Conservation (phyloP, 2,329 filamentous ascomycete species). For the Aspergillus sp. region DNA sequence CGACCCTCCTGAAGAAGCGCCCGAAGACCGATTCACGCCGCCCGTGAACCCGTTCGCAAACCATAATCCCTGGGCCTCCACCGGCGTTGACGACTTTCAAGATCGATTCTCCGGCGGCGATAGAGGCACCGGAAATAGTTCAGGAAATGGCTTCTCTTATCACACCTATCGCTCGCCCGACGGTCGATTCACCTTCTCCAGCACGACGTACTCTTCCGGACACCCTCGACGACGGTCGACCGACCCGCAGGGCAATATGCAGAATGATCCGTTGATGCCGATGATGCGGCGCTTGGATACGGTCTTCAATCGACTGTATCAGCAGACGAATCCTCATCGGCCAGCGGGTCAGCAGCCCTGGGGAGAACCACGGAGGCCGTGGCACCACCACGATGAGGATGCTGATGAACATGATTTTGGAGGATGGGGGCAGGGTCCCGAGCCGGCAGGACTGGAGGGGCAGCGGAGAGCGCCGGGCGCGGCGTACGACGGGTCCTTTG, state of each 20-base stretch:
- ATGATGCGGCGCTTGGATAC: conserved; percentile 41
- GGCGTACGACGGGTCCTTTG: conserved; percentile 1
- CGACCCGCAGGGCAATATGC: conserved; percentile 9
- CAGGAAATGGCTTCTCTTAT: conserved; percentile 28
- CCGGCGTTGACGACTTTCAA: conserved; percentile 42
- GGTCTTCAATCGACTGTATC: conserved; percentile 47
- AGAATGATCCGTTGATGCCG: conserved; percentile 30
- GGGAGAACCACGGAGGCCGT: background rate
- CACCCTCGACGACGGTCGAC: conserved; percentile 18
- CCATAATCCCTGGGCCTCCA: conserved; percentile 50
- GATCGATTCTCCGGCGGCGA: conserved; percentile 36
- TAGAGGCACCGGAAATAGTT: conserved; percentile 1
- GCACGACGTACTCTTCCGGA: conserved; percentile 32
- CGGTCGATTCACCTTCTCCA: conserved; percentile 44
- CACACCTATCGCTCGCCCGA: conserved; percentile 47
- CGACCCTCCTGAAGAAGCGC: conserved; percentile 28
- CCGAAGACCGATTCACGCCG: conserved; percentile 17
- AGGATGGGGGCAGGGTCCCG: background rate
- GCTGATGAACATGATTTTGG: background rate
- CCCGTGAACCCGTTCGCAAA: conserved; percentile 37
- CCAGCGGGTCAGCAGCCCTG: background rate
- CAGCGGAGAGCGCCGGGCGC: background rate
- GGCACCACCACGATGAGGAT: background rate
- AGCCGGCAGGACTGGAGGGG: background rate
- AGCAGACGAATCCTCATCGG: conserved; percentile 4